Percentiles rank a stretch among this genome's conserved stretches.
These are phyloP conservation scores for Omphalotus olearius DNA, from an alignment of 1,284 basidiomycete species.

Conservation along the genomic window DNA sequence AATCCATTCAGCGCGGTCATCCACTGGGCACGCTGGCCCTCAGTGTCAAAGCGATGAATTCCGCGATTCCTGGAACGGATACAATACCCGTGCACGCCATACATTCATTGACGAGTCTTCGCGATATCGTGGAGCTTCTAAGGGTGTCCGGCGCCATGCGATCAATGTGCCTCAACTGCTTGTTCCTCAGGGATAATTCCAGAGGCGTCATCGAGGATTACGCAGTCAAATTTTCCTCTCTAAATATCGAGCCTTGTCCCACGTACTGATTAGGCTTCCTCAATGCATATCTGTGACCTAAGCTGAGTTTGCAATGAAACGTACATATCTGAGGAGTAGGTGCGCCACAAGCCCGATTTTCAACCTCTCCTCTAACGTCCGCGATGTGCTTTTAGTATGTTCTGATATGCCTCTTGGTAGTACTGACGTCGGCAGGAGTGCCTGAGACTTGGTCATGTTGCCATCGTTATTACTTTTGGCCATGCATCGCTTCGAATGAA, in stretches of 20 bases:
- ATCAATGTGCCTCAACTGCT: conserved; percentile 19
- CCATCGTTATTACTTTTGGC: no score
- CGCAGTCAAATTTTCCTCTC: conserved; percentile 10
- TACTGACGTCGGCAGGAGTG: no score
- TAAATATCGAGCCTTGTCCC: not conserved
- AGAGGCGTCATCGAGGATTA: conserved; percentile 14
- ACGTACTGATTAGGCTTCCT: not conserved
- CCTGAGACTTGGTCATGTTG: no score
- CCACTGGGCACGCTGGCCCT: conserved; percentile 16
- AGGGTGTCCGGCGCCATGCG: conserved; percentile 16
- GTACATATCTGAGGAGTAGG: no score
- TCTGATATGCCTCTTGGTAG: no score
- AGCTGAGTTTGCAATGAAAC: not conserved
- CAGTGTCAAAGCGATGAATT: conserved; percentile 18
- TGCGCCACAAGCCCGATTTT: no score
- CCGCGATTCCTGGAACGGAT: conserved; percentile 13
- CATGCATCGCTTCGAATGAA: no score
- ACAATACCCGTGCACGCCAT: conserved; percentile 15
- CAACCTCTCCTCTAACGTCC: no score
- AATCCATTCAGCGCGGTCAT: conserved; percentile 9
- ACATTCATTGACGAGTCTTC: conserved; percentile 5
- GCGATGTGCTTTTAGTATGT: no score
- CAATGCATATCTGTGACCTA: not conserved
- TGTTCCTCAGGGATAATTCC: conserved; percentile 10
- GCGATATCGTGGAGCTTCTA: conserved; percentile 16